These are phyloP conservation scores for Myxozyma udenii DNA, from an alignment of 805 yeast species.

Conservation along the genomic window DNA sequence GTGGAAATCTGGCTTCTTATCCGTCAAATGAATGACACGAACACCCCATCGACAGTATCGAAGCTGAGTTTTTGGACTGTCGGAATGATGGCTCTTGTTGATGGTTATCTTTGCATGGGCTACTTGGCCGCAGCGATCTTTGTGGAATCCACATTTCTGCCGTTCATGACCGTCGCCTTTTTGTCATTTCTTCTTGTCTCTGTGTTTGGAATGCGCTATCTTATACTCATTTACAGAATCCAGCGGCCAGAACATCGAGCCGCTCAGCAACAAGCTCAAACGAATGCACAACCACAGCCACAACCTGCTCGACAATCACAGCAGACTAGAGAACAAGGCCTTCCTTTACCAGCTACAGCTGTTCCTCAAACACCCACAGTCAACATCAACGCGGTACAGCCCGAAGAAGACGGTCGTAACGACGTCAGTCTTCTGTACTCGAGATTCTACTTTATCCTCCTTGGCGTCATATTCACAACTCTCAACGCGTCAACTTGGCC, in stretches of 20 bases:
- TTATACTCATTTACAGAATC: conserved; percentile 61
- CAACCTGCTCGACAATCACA: conserved; percentile 25
- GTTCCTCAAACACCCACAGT: conserved; percentile 52
- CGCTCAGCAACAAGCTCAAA: not conserved
- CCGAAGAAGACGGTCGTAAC: conserved; percentile 25
- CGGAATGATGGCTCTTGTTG: conserved; percentile 60
- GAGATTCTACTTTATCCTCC: conserved; percentile 52
- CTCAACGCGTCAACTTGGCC: conserved; percentile 66
- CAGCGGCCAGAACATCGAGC: conserved; percentile 47
- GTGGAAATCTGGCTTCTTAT: conserved; percentile 57
- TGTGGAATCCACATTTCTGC: conserved; percentile 56
- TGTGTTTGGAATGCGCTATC: conserved; percentile 47
- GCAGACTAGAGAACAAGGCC: conserved; percentile 30
- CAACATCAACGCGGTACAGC: conserved; percentile 9
- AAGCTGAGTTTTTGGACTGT: conserved; percentile 69
- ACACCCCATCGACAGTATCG: conserved; percentile 77
- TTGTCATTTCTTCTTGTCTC: conserved; percentile 61
- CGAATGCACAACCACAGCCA: conserved; percentile 18
- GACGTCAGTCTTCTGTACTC: conserved; percentile 57
- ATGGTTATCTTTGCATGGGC: conserved; percentile 64
- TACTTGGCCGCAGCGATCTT: conserved; percentile 59
- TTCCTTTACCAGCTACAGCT: conserved; percentile 33
- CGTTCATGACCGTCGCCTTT: conserved; percentile 67
- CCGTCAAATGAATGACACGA: conserved; percentile 65
- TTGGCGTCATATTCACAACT: conserved; percentile 56